Evolutionary conservation across 495 filamentous ascomycete genomes (phyloP), one percentile per base, ranked within the genome.

Genomic region (Hypomontagnella monticulosa): DNA sequence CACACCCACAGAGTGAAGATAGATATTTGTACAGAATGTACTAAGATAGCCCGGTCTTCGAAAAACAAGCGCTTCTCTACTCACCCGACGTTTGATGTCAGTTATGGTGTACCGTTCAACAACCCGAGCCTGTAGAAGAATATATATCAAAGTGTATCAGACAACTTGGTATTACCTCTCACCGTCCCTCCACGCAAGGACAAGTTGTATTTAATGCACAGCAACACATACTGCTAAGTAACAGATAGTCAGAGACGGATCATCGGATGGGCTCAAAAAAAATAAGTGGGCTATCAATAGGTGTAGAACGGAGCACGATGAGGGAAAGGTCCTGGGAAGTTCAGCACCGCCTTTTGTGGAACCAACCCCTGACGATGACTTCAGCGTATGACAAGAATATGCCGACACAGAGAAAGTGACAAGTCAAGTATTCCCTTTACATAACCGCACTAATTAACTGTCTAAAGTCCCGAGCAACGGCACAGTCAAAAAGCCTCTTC

Each of bases 331-430:
- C 9, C 47, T 30, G 34, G 15, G 30, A 50, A 50, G 47, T 50
- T 30, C 47, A 30, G 47, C 18, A 50, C 11, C 47, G 34, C 15
- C 12, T 42, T 51, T 40, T 59, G 65, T 63, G 65, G 65, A 12
- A 63, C 59, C 18, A 38, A 37, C 47, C 54, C 49, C 53, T 69
- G 60, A 61, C 60, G 60, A 69, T 69, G 66, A 57, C 60, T 30
- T 64, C 60, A 55, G 41, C 50, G 58, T 63, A 53, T 53, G 38
- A 62, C 48, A 52, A 10, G 16, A 52, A 53, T 14, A 11, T 12
- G 4, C 43, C 16, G 42, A 63, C 51, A 38, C 47, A 19, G 23
- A 27, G 23, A 27, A 27, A 27, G 6, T 6, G 23, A 27, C 6
- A 27, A 27, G 23, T 27, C 23, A 27, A 27, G 23, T 27, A 27